Percentiles rank a stretch among this genome's conserved stretches.
phyloP scores from a whole-genome alignment of 129 eudicot genomes.

The Centrapalus pauciflorus region DNA sequence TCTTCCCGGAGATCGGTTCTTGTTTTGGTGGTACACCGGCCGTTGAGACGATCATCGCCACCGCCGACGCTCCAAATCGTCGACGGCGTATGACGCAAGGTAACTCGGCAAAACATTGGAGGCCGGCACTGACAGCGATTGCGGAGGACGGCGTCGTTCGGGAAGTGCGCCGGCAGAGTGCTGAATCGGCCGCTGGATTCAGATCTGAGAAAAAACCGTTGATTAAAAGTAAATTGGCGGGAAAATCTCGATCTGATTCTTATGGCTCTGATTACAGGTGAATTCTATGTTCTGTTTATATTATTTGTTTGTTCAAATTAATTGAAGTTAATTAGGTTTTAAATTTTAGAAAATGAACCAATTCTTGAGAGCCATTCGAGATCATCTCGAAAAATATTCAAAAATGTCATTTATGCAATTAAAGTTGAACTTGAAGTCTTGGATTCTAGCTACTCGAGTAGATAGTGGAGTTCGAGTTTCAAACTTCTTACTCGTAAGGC shows the following conservation, averaged over 20 bases:
- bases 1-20: constrained; percentile 22
- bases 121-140: constrained; percentile 20
- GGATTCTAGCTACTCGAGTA: too few relatives aligned
- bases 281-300: background rate
- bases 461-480: too few relatives aligned
- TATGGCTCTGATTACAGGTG: constrained; percentile 23
- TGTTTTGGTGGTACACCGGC: constrained; percentile 23
- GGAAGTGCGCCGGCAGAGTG: background rate
- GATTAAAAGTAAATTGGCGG: constrained; percentile 21
- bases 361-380: background rate
- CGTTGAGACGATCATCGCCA: constrained; percentile 13
- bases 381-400: background rate
- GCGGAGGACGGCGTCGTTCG: constrained; percentile 20
- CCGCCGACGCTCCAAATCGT: constrained; percentile 5
- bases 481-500: too few relatives aligned
- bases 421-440: too few relatives aligned
- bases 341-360: background rate
- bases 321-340: background rate
- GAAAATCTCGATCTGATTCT: constrained; percentile 23
- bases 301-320: too few relatives aligned
- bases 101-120: constrained; percentile 13
- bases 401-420: too few relatives aligned
- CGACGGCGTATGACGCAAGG: constrained; percentile 22
- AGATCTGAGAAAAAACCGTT: constrained; percentile 18
- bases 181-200: constrained; percentile 1